Evolutionary conservation across 805 yeast species (phyloP), one percentile per base, ranked within the genome.

Genomic region (Yarrowia osloensis): DNA sequence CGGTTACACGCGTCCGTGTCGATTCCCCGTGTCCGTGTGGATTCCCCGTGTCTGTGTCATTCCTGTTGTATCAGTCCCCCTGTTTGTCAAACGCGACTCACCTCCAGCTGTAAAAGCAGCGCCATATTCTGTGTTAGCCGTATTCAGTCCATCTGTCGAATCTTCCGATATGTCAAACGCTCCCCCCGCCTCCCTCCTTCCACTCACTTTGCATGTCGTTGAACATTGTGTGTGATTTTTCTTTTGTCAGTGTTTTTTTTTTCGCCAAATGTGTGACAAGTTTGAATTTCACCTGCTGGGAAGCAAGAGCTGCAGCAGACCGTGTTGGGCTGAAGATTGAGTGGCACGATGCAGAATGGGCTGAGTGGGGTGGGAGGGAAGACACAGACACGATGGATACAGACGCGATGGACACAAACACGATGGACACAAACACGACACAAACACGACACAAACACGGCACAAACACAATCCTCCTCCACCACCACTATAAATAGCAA

Each of bases 31-130:
- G n/a, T n/a, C n/a, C n/a, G n/a, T n/a, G n/a, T n/a, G n/a, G n/a
- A n/a, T n/a, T n/a, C n/a, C n/a, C n/a, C n/a, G n/a, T n/a, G n/a
- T n/a, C n/a, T n/a, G n/a, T n/a, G n/a, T n/a, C n/a, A n/a, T n/a
- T n/a, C n/a, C n/a, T n/a, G n/a, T n/a, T 15, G 26, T 24, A 17
- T 37, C 35, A 3, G 7, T 40, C 15, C 44, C 15, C 22, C 5
- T 24, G 44, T 66, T n/a, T n/a, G n/a, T n/a, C n/a, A n/a, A n/a
- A 59, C 66, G 50, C 21, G 54, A 2, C 76, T 59, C 75, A 77
- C 87, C 97, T 37, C 88, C 89, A 19, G 96, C 92, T 4, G 97
- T 90, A 81, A 92, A 88, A 2, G 91, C 97, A 21, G 91, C 97
- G 40, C 98, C 98, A 73, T 88, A 87, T 78, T 92, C 97, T 90